phyloP scores from a whole-genome alignment of 495 filamentous ascomycete species.

The Articulospora tetracladia region DNA sequence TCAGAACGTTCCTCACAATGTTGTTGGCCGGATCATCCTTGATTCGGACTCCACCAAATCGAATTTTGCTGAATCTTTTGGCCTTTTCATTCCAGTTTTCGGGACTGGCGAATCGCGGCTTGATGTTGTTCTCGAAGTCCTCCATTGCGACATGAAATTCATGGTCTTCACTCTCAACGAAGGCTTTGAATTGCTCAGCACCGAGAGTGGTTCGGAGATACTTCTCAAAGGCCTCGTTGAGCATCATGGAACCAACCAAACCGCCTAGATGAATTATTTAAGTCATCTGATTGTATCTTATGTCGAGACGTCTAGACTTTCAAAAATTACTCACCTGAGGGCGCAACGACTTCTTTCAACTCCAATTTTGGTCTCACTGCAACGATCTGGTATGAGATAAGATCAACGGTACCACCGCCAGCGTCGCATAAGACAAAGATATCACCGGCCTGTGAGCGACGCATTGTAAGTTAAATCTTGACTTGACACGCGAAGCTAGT shows the following conservation, averaged over 20 bases:
- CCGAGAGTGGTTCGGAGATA: neutral
- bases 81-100: neutral
- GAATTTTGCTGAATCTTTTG: neutral
- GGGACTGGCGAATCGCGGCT: neutral
- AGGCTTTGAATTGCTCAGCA: conserved; percentile 17
- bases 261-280: conserved; percentile 13
- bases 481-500: too few relatives aligned
- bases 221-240: neutral
- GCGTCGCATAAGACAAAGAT: conserved; percentile 56
- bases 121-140: neutral
- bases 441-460: conserved; percentile 26
- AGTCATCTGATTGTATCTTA: too few relatives aligned
- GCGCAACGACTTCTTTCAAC: conserved; percentile 35
- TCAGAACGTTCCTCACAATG: neutral
- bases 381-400: conserved; percentile 55
- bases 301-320: neutral
- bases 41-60: conserved; percentile 2
- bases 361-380: conserved; percentile 41
- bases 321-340: neutral
- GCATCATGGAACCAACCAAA: neutral
- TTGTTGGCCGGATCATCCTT: conserved; percentile 20
- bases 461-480: too few relatives aligned
- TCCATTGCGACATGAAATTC: neutral
- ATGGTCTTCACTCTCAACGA: neutral
- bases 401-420: conserved; percentile 56